These are phyloP conservation scores for Datura wrightii DNA, from an alignment of 257 asterid species.

Conservation along the genomic window DNA sequence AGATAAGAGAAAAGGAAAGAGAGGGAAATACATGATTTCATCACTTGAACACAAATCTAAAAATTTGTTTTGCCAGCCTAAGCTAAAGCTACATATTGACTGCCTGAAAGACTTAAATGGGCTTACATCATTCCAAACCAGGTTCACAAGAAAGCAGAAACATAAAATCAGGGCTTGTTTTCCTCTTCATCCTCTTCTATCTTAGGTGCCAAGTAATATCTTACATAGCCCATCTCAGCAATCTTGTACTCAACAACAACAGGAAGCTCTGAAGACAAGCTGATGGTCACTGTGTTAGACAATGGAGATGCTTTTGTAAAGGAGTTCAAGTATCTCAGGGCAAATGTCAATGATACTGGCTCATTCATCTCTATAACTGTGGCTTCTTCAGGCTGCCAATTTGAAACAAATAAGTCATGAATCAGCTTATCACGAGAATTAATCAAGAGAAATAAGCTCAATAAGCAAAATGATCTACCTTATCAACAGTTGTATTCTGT, in stretches of 20 bases:
- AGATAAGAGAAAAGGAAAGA: neutral
- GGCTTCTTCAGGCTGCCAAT: slow-evolving; percentile 79
- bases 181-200: slow-evolving; percentile 90
- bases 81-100: slow-evolving; percentile 20
- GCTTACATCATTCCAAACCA: neutral
- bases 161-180: slow-evolving; percentile 52
- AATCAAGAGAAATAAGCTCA: neutral
- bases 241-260: slow-evolving; percentile 92
- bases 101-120: neutral
- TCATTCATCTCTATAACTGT: slow-evolving; percentile 84
- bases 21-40: slow-evolving; percentile 1
- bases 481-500: slow-evolving; percentile 90
- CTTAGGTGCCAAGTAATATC: slow-evolving; percentile 87
- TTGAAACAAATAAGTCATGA: neutral
- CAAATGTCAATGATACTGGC: slow-evolving; percentile 81
- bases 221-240: slow-evolving; percentile 91
- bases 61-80: slow-evolving; percentile 19
- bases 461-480: slow-evolving; percentile 47
- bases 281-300: slow-evolving; percentile 72
- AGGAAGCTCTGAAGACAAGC: slow-evolving; percentile 85
- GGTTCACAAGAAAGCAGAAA: neutral
- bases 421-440: neutral
- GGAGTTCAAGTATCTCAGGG: slow-evolving; percentile 78
- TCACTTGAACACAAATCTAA: neutral
- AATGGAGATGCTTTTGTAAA: slow-evolving; percentile 79